A percentile compares a stretch with the other conserved stretches of the same genome.
Conservation (phyloP, 352 stramenopile genomes). For the Globisporangium acanthophoron region DNA sequence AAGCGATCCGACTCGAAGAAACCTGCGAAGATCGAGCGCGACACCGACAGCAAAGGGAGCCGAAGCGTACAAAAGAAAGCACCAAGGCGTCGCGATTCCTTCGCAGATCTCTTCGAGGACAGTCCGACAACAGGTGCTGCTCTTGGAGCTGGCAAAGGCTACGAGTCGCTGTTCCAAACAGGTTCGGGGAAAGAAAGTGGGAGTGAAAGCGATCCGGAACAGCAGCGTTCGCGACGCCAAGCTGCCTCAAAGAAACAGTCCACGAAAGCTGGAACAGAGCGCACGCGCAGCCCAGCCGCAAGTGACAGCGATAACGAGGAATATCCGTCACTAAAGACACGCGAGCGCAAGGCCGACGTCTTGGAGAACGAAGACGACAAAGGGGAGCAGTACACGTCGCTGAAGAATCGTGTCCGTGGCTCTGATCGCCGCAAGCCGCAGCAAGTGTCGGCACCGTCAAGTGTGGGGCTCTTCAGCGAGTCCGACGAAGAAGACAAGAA, state of each 20-base stretch:
- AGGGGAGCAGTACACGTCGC: slow-evolving; percentile 16
- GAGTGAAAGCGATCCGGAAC: neutral
- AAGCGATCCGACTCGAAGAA: slow-evolving; percentile 9
- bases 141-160: slow-evolving; percentile 28
- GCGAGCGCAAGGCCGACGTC: neutral
- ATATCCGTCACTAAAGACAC: slow-evolving; percentile 5
- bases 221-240: neutral
- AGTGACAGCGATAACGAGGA: neutral
- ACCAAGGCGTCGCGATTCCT: slow-evolving; percentile 53
- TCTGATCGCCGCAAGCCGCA: neutral
- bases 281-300: neutral
- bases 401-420: slow-evolving; percentile 14
- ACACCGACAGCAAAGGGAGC: neutral
- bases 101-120: slow-evolving; percentile 72
- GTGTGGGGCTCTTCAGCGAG: slow-evolving; percentile 1
- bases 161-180: slow-evolving; percentile 54
- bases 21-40: slow-evolving; percentile 10
- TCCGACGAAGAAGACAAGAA: slow-evolving; percentile 12
- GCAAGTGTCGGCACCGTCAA: neutral
- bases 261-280: neutral
- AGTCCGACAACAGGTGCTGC: slow-evolving; percentile 18
- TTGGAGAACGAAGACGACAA: slow-evolving; percentile 5
- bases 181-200: slow-evolving; percentile 6
- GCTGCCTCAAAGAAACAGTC: neutral
- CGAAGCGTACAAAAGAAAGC: slow-evolving; percentile 4